phyloP scores from a whole-genome alignment of 805 yeast genomes.

The Hanseniaspora nectarophila region DNA sequence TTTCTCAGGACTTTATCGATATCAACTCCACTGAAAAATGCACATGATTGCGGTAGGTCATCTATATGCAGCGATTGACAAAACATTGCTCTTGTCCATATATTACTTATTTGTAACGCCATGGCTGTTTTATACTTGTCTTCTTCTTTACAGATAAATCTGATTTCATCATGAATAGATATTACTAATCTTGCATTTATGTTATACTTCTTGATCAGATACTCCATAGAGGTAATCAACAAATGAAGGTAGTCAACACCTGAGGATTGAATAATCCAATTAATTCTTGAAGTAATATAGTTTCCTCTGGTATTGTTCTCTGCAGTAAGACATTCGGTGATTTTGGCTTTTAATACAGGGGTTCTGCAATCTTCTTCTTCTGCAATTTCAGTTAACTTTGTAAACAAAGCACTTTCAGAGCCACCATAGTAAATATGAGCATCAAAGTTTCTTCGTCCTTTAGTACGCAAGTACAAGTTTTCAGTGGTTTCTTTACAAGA shows the following conservation, averaged over 20 bases:
- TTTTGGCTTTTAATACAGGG: conserved; percentile 86
- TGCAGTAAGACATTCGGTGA: conserved; percentile 68
- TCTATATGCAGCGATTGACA: conserved; percentile 82
- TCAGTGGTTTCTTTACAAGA: conserved; percentile 58
- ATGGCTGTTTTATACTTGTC: conserved; percentile 69
- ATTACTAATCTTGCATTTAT: conserved; percentile 67
- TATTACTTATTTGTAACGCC: conserved; percentile 74
- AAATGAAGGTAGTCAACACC: conserved; percentile 94
- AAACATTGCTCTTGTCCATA: conserved; percentile 95
- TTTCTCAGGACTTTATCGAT: conserved; percentile 79
- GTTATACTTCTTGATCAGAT: conserved; percentile 49
- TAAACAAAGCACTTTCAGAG: conserved; percentile 83
- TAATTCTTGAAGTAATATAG: conserved; percentile 79
- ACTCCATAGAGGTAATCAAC: conserved; percentile 75
- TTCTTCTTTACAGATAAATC: conserved; percentile 63
- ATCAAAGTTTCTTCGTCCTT: conserved; percentile 41
- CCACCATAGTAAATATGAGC: conserved; percentile 64
- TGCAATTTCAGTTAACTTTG: conserved; percentile 77
- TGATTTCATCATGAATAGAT: conserved; percentile 90
- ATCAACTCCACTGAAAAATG: conserved; percentile 89
- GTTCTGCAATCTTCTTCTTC: conserved; percentile 69
- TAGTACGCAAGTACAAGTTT: conserved; percentile 64
- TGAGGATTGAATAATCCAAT: conserved; percentile 96
- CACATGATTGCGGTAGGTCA: conserved; percentile 88
- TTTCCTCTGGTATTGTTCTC: conserved; percentile 44